A percentile compares a stretch with the other conserved stretches of the same genome.
phyloP scores from a whole-genome alignment of 2,329 filamentous ascomycete species.

The Phialemonium atrogriseum region DNA sequence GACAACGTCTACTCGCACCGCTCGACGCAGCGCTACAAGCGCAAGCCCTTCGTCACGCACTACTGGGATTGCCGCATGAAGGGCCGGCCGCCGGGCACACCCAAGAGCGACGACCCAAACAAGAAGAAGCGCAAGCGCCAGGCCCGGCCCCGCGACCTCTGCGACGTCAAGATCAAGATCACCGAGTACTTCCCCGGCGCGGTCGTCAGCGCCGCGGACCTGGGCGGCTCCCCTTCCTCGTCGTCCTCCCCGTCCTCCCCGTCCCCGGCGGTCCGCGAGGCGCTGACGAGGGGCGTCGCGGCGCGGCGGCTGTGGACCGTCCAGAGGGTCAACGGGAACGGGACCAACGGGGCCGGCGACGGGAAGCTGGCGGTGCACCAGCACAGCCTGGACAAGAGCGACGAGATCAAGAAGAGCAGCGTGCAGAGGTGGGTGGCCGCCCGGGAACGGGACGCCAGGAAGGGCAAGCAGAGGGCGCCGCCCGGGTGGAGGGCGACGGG shows the following conservation, averaged over 20 bases:
- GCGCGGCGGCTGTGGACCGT: constrained; percentile 62
- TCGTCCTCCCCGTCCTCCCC: constrained; percentile 10
- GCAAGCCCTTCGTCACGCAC: constrained; percentile 73
- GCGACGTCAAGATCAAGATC: constrained; percentile 81
- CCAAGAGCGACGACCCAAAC: constrained; percentile 69
- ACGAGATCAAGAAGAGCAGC: constrained; percentile 74
- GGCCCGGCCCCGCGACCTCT: constrained; percentile 69
- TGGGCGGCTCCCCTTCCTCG: constrained; percentile 20
- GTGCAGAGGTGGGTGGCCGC: constrained; percentile 59
- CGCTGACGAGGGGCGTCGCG: constrained; percentile 22
- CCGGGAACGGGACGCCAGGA: constrained; percentile 58
- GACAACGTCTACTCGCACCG: constrained; percentile 82
- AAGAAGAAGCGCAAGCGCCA: constrained; percentile 76
- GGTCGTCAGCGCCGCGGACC: constrained; percentile 14
- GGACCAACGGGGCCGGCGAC: constrained; percentile 63
- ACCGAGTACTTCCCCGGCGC: constrained; percentile 65
- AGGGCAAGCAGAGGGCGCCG: constrained; percentile 28
- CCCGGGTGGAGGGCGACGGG: constrained; percentile 8
- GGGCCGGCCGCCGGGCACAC: constrained; percentile 68
- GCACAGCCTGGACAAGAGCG: constrained; percentile 64
- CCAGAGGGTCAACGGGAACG: constrained; percentile 70
- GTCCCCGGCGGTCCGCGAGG: constrained; percentile 4
- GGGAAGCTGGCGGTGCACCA: constrained; percentile 65
- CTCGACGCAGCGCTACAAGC: constrained; percentile 73
- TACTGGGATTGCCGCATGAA: constrained; percentile 83